Evolutionary conservation across 163 green algal genomes (phyloP).

Genomic region (Scenedesmus sp.): DNA sequence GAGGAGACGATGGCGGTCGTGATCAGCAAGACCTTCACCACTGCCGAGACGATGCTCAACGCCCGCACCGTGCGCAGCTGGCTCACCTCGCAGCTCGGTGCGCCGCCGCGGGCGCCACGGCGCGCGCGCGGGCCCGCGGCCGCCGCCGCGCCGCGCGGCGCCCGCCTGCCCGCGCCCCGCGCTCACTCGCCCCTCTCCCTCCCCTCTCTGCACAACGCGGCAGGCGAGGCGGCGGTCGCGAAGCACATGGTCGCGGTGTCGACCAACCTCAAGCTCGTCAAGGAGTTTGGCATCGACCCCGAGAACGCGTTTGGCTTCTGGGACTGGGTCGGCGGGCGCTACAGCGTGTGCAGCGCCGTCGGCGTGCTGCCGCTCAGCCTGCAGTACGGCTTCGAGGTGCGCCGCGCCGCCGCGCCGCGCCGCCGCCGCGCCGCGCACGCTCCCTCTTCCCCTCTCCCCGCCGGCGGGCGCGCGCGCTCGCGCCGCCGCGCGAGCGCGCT

Average conservation of each 20-base stretch:
- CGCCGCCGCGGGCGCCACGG: constrained; percentile 31
- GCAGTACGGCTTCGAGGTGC: constrained; percentile 96
- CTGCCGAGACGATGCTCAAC: constrained; percentile 99
- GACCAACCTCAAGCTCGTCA: constrained; percentile 99
- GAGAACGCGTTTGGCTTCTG: constrained; percentile 99
- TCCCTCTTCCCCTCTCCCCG: too few species aligned
- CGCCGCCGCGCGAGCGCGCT: not conserved
- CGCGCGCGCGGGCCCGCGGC: too few species aligned
- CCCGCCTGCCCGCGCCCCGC: too few species aligned
- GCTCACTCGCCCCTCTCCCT: too few species aligned
- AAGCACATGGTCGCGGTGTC: constrained; percentile 99
- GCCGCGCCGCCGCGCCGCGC: too few species aligned
- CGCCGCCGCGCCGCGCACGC: too few species aligned
- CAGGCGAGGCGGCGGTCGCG: constrained; percentile 82
- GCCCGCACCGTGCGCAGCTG: constrained; percentile 93
- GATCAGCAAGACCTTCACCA: constrained; percentile 99
- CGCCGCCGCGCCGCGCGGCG: too few species aligned
- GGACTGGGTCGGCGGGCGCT: constrained; percentile 95
- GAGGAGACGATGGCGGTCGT: constrained; percentile 98
- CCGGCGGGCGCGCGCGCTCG: too few species aligned
- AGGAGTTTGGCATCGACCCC: constrained; percentile 98
- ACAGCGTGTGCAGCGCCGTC: constrained; percentile 96
- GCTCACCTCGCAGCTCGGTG: constrained; percentile 82
- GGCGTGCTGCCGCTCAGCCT: constrained; percentile 97
- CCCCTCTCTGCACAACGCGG: not conserved